Conservation (phyloP, 805 yeast genomes). For the Hanseniaspora occidentalis region DNA sequence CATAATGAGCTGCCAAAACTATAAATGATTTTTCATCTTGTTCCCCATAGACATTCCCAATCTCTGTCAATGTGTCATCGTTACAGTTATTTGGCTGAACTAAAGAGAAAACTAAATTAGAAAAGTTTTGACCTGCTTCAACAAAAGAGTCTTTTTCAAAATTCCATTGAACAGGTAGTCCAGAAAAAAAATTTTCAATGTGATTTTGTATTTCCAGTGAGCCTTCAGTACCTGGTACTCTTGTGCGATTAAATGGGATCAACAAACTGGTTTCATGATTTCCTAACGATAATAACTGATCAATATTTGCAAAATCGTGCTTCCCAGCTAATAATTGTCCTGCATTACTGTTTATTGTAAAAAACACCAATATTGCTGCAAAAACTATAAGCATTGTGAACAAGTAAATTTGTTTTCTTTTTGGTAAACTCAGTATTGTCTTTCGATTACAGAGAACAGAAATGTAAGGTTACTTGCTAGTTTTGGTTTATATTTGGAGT, state of each 20-base stretch:
- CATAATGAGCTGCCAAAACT: conserved; percentile 41
- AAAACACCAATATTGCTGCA: too few species aligned
- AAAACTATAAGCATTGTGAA: too few species aligned
- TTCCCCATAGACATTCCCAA: background rate
- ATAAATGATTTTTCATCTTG: conserved; percentile 22
- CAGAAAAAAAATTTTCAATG: conserved; percentile 3
- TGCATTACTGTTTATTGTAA: too few species aligned
- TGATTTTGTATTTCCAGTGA: conserved; percentile 28
- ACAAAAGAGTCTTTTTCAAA: conserved; percentile 25
- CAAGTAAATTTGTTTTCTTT: too few species aligned
- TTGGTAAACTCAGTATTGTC: too few species aligned
- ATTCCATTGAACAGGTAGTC: conserved; percentile 12
- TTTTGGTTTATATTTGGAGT: too few species aligned
- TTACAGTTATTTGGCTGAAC: conserved; percentile 5
- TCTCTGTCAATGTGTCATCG: background rate
- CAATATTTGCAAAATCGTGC: conserved; percentile 6
- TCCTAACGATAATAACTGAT: conserved; percentile 11
- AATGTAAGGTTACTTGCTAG: too few species aligned
- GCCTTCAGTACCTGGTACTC: conserved; percentile 32
- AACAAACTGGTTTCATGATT: conserved; percentile 9
- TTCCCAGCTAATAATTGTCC: too few species aligned
- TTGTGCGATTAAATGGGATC: conserved; percentile 25
- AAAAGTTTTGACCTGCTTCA: conserved; percentile 25
- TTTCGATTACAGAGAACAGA: background rate
- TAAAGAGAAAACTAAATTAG: conserved; percentile 26